Conservation (phyloP, 768 basidiomycete species). For the Naganishia kalamii region DNA sequence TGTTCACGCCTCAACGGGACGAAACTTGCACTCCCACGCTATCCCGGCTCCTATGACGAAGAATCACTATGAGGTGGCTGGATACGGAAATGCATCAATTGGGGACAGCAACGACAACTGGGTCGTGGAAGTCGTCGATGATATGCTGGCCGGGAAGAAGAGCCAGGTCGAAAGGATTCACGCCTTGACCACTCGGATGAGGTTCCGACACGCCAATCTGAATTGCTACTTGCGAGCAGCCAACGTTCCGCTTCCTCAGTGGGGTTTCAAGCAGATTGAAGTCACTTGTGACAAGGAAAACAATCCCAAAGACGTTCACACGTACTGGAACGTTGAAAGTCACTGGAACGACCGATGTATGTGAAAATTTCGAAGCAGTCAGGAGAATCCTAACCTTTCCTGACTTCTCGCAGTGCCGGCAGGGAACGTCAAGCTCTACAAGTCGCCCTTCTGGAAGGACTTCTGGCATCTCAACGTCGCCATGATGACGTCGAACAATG, state of each 20-base stretch:
- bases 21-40: constrained; percentile 87
- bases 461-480: constrained; percentile 99
- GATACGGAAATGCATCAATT: constrained; percentile 82
- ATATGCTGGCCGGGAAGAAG: constrained; percentile 59
- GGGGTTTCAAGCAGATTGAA: constrained; percentile 99
- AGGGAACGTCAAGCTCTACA: constrained; percentile 75
- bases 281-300: constrained; percentile 89
- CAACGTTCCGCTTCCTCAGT: constrained; percentile 83
- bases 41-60: constrained; percentile 84
- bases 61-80: constrained; percentile 81
- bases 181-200: constrained; percentile 80
- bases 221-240: constrained; percentile 87
- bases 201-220: constrained; percentile 68
- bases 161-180: constrained; percentile 63
- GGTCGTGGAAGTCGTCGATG: constrained; percentile 89
- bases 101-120: constrained; percentile 88
- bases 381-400: background rate
- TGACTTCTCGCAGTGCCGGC: constrained; percentile 61
- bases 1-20: constrained; percentile 69
- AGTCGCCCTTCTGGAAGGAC: constrained; percentile 86
- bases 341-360: constrained; percentile 91
- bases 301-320: constrained; percentile 69
- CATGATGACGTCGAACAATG: constrained; percentile 99
- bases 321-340: constrained; percentile 97
- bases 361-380: constrained; percentile 43